A percentile compares a stretch with the other conserved stretches of the same genome.
These are phyloP conservation scores for Cynanchum wilfordii DNA, from an alignment of 257 asterid genomes.

Conservation along the genomic window DNA sequence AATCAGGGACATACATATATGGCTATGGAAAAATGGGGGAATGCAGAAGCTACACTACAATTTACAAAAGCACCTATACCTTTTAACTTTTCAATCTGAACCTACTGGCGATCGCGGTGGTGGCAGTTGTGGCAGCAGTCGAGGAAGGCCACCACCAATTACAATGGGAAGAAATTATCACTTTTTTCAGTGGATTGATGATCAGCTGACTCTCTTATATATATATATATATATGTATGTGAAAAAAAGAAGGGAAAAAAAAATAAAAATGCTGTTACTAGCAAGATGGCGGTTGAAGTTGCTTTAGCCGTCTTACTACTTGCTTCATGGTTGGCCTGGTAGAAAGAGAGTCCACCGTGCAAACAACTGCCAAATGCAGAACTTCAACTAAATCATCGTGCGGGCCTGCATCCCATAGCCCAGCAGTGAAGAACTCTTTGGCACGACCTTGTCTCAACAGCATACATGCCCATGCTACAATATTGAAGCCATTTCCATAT, in stretches of 20 bases:
- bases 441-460: slow-evolving; percentile 75
- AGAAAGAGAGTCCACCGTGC: slow-evolving; percentile 74
- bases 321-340: slow-evolving; percentile 88
- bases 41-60: slow-evolving; percentile 50
- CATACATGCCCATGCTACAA: slow-evolving; percentile 91
- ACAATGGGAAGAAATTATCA: slow-evolving; percentile 14
- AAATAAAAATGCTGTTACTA: slow-evolving; percentile 24
- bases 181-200: slow-evolving; percentile 4
- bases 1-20: slow-evolving; percentile 25
- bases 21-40: slow-evolving; percentile 37
- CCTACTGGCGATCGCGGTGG: slow-evolving; percentile 9
- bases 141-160: slow-evolving; percentile 6
- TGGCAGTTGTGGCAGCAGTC: too few species aligned
- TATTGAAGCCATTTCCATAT: slow-evolving; percentile 82
- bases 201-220: slow-evolving; percentile 14
- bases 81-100: slow-evolving; percentile 8
- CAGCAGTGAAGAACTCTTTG: slow-evolving; percentile 73
- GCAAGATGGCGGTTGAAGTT: slow-evolving; percentile 79
- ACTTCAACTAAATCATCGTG: slow-evolving; percentile 84
- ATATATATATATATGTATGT: too few species aligned
- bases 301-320: slow-evolving; percentile 79
- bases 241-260: too few species aligned
- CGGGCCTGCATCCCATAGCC: slow-evolving; percentile 86
- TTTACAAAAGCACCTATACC: slow-evolving; percentile 51
- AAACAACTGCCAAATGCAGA: slow-evolving; percentile 68